phyloP scores from a whole-genome alignment of 2,329 filamentous ascomycete species.

The Arthrobotrys musiformis region DNA sequence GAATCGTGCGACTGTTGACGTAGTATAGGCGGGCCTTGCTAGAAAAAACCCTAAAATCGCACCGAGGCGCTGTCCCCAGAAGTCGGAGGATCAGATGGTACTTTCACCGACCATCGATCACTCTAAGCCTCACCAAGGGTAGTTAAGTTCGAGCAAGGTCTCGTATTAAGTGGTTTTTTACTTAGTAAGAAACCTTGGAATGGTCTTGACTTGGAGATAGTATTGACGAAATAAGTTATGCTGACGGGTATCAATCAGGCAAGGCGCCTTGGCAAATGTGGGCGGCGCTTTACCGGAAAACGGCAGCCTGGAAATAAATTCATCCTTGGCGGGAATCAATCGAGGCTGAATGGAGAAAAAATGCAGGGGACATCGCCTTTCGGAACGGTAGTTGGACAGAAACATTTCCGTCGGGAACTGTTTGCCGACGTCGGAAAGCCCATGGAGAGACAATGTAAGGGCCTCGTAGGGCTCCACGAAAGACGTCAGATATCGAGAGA shows the following conservation, averaged over 20 bases:
- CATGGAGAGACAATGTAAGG: neutral
- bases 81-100: neutral
- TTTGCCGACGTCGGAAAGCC: neutral
- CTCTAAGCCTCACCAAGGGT: neutral
- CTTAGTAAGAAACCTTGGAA: neutral
- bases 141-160: too few relatives aligned
- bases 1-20: neutral
- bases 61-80: neutral
- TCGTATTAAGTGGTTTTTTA: neutral
- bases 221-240: neutral
- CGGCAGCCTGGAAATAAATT: neutral
- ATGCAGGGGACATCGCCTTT: neutral
- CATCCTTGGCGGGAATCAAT: neutral
- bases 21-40: too few relatives aligned
- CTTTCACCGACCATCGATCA: neutral
- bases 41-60: too few relatives aligned
- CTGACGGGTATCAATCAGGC: neutral
- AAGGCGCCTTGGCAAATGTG: conserved; percentile 3
- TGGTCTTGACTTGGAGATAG: neutral
- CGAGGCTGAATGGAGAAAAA: neutral
- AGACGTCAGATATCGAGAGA: neutral
- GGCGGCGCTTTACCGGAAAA: neutral
- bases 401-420: conserved; percentile 7
- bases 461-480: neutral
- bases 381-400: conserved; percentile 7